phyloP scores from a whole-genome alignment of 2,329 filamentous ascomycete genomes.

The Myriosclerotinia duriaeana region DNA sequence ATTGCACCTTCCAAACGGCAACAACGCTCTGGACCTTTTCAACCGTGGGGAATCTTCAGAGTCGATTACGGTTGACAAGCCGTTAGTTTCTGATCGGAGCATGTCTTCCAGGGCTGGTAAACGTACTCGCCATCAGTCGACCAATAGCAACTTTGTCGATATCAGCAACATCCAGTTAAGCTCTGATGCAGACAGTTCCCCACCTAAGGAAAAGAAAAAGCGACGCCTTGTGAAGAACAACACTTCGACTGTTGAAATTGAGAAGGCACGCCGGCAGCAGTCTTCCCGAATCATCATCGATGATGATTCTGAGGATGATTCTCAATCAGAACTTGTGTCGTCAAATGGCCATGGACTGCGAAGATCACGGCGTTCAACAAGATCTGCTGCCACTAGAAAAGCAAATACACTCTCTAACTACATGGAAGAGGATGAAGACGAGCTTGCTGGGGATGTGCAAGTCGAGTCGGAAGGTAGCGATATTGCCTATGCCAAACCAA shows the following conservation, averaged over 20 bases:
- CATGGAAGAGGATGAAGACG: conserved; percentile 32
- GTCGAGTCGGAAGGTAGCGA: conserved; percentile 49
- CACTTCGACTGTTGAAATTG: conserved; percentile 26
- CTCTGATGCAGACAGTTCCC: conserved; percentile 31
- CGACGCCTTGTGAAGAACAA: conserved; percentile 33
- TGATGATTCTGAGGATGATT: conserved; percentile 22
- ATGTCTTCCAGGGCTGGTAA: conserved; percentile 31
- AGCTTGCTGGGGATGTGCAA: conserved; percentile 30
- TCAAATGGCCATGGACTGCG: conserved; percentile 22
- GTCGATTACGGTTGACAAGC: conserved; percentile 22
- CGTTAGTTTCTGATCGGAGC: conserved; percentile 23
- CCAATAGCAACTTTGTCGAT: conserved; percentile 30
- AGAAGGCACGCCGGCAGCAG: conserved; percentile 28
- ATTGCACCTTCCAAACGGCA: conserved; percentile 47
- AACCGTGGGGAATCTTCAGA: conserved; percentile 34
- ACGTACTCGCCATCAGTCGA: conserved; percentile 30
- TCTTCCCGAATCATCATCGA: conserved; percentile 25
- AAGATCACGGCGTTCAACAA: conserved; percentile 28
- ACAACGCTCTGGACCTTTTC: conserved; percentile 47
- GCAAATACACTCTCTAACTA: conserved; percentile 16
- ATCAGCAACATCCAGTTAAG: conserved; percentile 26
- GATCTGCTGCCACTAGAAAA: conserved; percentile 28
- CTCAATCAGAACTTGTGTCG: conserved; percentile 1
- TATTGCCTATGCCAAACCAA: conserved; percentile 51
- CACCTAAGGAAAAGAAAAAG: conserved; percentile 29